Percentiles rank a stretch among this genome's conserved stretches.
Evolutionary conservation across 129 eudicot species (phyloP).

Genomic region (Pittosporum tobira): DNA sequence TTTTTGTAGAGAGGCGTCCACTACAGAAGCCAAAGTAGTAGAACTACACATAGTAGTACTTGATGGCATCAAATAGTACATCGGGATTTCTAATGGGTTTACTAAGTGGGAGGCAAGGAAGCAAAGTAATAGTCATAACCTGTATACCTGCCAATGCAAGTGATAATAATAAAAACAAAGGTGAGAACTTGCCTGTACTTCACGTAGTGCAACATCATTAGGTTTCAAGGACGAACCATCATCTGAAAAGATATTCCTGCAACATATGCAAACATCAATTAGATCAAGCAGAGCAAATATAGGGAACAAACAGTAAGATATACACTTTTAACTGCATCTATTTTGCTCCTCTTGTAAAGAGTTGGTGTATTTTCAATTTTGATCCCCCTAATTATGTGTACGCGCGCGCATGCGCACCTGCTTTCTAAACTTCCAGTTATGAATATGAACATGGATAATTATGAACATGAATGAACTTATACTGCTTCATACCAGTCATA

Average conservation of each 20-base stretch:
- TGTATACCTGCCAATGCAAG: neutral
- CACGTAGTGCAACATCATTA: slow-evolving; percentile 50
- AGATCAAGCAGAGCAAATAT: neutral
- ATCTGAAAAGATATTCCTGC: slow-evolving; percentile 78
- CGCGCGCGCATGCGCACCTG: too few relatives aligned
- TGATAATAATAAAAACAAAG: neutral
- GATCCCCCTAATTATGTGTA: too few relatives aligned
- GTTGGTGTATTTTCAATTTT: too few relatives aligned
- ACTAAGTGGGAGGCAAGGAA: neutral
- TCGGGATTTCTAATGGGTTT: neutral
- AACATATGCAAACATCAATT: slow-evolving; percentile 18
- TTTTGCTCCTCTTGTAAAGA: too few relatives aligned
- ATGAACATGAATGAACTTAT: too few relatives aligned
- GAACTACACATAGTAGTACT: neutral
- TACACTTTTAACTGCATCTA: neutral
- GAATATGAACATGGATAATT: too few relatives aligned
- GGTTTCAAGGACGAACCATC: slow-evolving; percentile 48
- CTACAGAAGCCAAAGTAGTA: neutral
- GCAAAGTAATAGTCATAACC: neutral
- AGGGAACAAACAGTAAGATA: neutral
- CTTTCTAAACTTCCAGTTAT: too few relatives aligned
- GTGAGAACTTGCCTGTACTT: slow-evolving; percentile 48
- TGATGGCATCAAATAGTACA: neutral
- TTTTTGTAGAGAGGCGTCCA: neutral
- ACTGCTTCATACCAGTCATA: too few relatives aligned